Conservation (phyloP, 2,329 filamentous ascomycete genomes). For the Alternaria ethzedia region DNA sequence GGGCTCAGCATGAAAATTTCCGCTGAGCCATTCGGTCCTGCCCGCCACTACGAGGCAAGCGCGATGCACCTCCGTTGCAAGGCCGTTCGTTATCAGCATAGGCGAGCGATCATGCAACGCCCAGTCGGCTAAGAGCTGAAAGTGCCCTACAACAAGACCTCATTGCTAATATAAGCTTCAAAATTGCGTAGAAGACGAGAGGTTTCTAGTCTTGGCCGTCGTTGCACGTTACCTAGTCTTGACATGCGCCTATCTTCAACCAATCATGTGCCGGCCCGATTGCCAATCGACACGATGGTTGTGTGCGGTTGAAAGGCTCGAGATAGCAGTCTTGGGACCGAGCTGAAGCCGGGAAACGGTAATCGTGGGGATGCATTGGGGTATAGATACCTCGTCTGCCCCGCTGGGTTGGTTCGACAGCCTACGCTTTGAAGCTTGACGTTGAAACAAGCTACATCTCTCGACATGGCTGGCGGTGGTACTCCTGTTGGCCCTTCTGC, state of each 20-base stretch:
- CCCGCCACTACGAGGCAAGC: conserved; percentile 11
- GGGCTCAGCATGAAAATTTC: conserved; percentile 4
- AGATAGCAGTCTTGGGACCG: conserved; percentile 22
- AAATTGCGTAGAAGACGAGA: conserved; percentile 2
- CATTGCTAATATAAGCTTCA: conserved; percentile 15
- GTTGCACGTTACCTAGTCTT: conserved; percentile 3
- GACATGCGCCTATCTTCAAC: conserved; percentile 26
- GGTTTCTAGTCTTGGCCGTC: conserved; percentile 9
- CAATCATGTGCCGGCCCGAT: conserved; percentile 18
- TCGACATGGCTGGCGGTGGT: conserved; percentile 32
- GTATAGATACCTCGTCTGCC: conserved; percentile 27
- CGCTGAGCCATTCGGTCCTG: conserved; percentile 7
- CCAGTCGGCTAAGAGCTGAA: conserved; percentile 9
- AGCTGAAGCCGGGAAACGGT: background rate
- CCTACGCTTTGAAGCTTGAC: conserved; percentile 4
- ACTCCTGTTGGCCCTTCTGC: conserved; percentile 33
- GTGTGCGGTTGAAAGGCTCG: conserved; percentile 4
- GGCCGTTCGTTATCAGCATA: conserved; percentile 28
- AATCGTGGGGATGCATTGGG: background rate
- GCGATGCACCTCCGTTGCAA: background rate
- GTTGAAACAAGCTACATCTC: conserved; percentile 7
- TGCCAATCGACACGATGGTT: background rate
- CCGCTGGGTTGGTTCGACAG: conserved; percentile 1
- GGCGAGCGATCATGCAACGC: conserved; percentile 16
- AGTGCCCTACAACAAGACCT: conserved; percentile 4